Evolutionary conservation across 148 eudicot species (phyloP).

Genomic region (Rhododendron ferrugineum): DNA sequence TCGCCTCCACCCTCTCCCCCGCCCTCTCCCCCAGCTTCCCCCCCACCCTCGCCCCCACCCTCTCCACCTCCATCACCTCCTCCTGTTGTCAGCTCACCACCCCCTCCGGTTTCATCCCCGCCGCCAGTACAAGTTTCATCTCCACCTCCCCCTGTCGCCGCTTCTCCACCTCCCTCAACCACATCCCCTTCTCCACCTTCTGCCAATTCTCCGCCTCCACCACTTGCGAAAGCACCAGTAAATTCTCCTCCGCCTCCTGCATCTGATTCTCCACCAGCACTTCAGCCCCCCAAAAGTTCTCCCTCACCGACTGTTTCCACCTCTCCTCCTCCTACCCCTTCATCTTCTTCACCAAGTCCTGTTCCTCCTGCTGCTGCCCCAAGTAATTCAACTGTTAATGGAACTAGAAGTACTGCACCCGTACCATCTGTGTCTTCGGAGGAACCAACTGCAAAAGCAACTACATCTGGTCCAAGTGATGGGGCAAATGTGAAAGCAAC

Average conservation of each 20-base stretch:
- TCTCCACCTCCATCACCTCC: conserved; percentile 16
- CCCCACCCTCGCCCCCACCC: conserved; percentile 6
- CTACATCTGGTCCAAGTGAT: conserved; percentile 20
- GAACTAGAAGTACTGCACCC: conserved; percentile 13
- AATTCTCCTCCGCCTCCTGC: conserved; percentile 28
- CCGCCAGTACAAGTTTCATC: conserved; percentile 10
- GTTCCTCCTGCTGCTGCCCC: conserved; percentile 31
- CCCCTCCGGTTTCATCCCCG: conserved; percentile 12
- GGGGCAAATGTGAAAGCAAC: conserved; percentile 12
- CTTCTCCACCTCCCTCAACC: conserved; percentile 25
- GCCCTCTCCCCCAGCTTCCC: conserved; percentile 8
- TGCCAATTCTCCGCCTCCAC: conserved; percentile 23
- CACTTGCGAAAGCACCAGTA: conserved; percentile 1
- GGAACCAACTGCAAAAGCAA: conserved; percentile 40
- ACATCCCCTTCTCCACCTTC: conserved; percentile 18
- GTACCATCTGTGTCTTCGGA: conserved; percentile 22
- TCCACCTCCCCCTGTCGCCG: conserved; percentile 23
- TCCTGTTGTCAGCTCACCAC: conserved; percentile 14
- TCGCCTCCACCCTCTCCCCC: conserved; percentile 4
- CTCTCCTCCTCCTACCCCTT: conserved; percentile 26
- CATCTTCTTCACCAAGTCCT: conserved; percentile 24
- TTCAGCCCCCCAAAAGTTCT: conserved; percentile 20
- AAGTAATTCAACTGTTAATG: conserved; percentile 19
- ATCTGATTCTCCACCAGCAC: conserved; percentile 33
- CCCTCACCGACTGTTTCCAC: conserved; percentile 27